Evolutionary conservation across 75 land plant genomes (phyloP).

Genomic region (Larix kaempferi): DNA sequence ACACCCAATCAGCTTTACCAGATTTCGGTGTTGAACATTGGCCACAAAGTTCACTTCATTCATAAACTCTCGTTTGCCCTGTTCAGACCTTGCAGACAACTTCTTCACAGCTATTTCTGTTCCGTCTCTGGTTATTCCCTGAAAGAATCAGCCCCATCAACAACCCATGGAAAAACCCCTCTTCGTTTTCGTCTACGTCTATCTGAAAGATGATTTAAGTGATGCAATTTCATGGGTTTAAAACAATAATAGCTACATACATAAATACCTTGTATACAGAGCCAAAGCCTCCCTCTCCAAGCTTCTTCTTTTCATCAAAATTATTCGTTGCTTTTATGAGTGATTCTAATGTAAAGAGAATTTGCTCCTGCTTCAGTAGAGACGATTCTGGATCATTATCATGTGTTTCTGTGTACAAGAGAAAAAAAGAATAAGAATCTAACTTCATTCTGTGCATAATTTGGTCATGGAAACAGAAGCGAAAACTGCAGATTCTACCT

Average conservation of each 20-base stretch:
- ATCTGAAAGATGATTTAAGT: neutral
- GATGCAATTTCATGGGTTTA: neutral
- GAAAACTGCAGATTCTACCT: neutral
- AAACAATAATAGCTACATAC: neutral
- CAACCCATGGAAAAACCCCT: neutral
- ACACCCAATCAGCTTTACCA: conserved; percentile 34
- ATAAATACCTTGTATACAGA: neutral
- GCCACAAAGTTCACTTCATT: conserved; percentile 25
- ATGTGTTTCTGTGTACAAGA: neutral
- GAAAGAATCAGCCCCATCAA: neutral
- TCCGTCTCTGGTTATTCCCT: conserved; percentile 32
- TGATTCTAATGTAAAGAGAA: neutral
- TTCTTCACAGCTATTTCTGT: conserved; percentile 21
- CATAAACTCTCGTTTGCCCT: conserved; percentile 28
- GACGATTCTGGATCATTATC: neutral
- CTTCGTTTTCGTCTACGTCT: neutral
- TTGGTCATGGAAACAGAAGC: neutral
- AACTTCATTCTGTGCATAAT: neutral
- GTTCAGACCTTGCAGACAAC: conserved; percentile 18
- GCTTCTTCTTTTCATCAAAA: neutral
- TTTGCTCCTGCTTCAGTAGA: neutral
- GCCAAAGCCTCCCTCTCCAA: conserved; percentile 1
- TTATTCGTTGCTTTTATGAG: neutral
- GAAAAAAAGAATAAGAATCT: neutral
- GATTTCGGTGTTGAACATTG: conserved; percentile 30